Evolutionary conservation across 2,329 filamentous ascomycete species (phyloP).

Genomic region (Apiospora koreana): DNA sequence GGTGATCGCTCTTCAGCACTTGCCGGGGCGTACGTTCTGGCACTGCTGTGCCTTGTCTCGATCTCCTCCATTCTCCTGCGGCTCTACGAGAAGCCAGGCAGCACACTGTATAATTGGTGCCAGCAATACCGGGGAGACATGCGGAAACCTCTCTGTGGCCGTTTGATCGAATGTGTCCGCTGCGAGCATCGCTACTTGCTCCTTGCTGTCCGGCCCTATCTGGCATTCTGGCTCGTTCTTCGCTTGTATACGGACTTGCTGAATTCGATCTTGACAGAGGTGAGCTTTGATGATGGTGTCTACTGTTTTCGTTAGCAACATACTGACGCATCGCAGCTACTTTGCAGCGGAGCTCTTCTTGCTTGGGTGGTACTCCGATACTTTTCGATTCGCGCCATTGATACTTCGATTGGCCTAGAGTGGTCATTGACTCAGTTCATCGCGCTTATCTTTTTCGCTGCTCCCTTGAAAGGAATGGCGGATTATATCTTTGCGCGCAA

Average conservation of each 20-base stretch:
- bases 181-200: constrained; percentile 28
- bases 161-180: constrained; percentile 24
- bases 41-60: constrained; percentile 19
- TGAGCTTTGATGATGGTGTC: not conserved
- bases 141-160: constrained; percentile 20
- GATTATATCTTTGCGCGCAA: constrained; percentile 15
- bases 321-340: constrained; percentile 3
- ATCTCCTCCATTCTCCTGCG: constrained; percentile 7
- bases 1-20: constrained; percentile 10
- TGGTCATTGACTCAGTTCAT: constrained; percentile 24
- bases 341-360: constrained; percentile 20
- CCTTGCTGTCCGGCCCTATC: constrained; percentile 25
- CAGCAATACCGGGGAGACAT: constrained; percentile 25
- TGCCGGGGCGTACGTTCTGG: constrained; percentile 16
- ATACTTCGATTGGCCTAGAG: constrained; percentile 14
- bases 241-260: constrained; percentile 25
- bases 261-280: constrained; percentile 24
- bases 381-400: constrained; percentile 20
- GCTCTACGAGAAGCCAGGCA: constrained; percentile 18
- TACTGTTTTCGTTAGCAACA: not conserved
- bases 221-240: constrained; percentile 27
- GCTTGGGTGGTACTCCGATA: constrained; percentile 24
- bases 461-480: constrained; percentile 20
- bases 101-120: constrained; percentile 24
- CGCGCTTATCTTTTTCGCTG: constrained; percentile 21